A percentile compares a stretch with the other conserved stretches of the same genome.
Evolutionary conservation across 2,329 filamentous ascomycete species (phyloP).

Genomic region (Ceratocystis eucalypticola): DNA sequence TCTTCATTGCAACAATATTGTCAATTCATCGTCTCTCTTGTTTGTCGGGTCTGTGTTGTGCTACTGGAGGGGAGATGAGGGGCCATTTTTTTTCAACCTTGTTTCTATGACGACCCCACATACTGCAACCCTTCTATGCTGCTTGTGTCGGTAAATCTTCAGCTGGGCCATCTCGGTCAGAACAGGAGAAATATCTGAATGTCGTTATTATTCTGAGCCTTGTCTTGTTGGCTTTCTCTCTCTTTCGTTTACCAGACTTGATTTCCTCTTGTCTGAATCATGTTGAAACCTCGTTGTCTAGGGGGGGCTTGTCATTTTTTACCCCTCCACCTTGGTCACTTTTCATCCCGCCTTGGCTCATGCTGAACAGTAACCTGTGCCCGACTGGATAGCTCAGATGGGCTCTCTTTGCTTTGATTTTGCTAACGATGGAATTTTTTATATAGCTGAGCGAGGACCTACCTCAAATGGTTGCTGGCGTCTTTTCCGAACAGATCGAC

Average conservation of each 20-base stretch:
- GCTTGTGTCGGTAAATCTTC: not conserved
- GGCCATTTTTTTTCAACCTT: slow-evolving; percentile 16
- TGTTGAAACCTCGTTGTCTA: slow-evolving; percentile 1
- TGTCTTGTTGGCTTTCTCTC: not conserved
- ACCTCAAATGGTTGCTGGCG: slow-evolving; percentile 91
- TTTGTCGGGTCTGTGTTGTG: slow-evolving; percentile 1
- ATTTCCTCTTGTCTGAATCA: not conserved
- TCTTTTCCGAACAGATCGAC: slow-evolving; percentile 98
- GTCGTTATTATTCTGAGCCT: not conserved
- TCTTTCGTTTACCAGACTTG: not conserved
- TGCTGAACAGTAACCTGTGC: not conserved
- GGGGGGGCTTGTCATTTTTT: slow-evolving; percentile 11
- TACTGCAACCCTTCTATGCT: not conserved
- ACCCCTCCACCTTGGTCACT: slow-evolving; percentile 13
- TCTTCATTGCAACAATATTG: not conserved
- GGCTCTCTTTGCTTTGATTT: not conserved
- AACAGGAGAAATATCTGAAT: not conserved
- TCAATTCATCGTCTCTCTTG: not conserved
- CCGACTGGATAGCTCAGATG: not conserved
- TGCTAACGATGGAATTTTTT: not conserved
- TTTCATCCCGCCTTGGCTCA: not conserved
- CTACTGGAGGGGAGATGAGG: slow-evolving; percentile 11
- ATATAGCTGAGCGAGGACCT: slow-evolving; percentile 88
- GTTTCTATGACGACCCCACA: slow-evolving; percentile 20
- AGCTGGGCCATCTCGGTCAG: not conserved